A percentile compares a stretch with the other conserved stretches of the same genome.
Conservation (phyloP, 768 basidiomycete genomes). For the Candolleomyces aberdarensis region DNA sequence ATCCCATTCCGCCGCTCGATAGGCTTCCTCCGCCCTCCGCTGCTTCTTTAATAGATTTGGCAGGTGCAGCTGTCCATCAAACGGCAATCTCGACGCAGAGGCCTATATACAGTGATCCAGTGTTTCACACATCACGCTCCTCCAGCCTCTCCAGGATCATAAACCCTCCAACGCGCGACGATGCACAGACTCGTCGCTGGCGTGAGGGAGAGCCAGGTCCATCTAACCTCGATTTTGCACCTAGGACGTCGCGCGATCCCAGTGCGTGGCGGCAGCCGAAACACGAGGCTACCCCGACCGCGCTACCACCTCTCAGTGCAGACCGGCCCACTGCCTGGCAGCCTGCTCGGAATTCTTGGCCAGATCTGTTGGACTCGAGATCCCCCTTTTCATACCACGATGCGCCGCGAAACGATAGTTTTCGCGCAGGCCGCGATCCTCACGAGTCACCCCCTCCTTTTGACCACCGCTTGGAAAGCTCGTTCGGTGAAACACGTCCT, state of each 20-base stretch:
- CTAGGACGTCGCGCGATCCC: constrained; percentile 1
- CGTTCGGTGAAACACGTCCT: too few relatives aligned
- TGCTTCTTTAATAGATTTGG: constrained; percentile 12
- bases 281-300: neutral
- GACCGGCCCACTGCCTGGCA: neutral
- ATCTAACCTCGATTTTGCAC: constrained; percentile 30
- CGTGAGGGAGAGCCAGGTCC: constrained; percentile 45
- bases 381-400: neutral
- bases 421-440: neutral
- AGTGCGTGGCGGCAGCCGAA: neutral
- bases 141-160: constrained; percentile 21
- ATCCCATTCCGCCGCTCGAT: constrained; percentile 8
- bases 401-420: neutral
- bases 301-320: neutral
- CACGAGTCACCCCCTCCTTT: too few relatives aligned
- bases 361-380: neutral
- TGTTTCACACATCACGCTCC: constrained; percentile 24
- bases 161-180: constrained; percentile 14
- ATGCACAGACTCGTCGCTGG: constrained; percentile 23
- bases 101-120: constrained; percentile 29
- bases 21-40: constrained; percentile 2
- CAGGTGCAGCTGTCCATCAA: constrained; percentile 10
- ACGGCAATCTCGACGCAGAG: constrained; percentile 16
- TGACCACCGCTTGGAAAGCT: too few relatives aligned
- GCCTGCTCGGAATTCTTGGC: neutral